A percentile compares a stretch with the other conserved stretches of the same genome.
These are phyloP conservation scores for Podila horticola DNA, from an alignment of 192 early-diverging fungal species.

Conservation along the genomic window DNA sequence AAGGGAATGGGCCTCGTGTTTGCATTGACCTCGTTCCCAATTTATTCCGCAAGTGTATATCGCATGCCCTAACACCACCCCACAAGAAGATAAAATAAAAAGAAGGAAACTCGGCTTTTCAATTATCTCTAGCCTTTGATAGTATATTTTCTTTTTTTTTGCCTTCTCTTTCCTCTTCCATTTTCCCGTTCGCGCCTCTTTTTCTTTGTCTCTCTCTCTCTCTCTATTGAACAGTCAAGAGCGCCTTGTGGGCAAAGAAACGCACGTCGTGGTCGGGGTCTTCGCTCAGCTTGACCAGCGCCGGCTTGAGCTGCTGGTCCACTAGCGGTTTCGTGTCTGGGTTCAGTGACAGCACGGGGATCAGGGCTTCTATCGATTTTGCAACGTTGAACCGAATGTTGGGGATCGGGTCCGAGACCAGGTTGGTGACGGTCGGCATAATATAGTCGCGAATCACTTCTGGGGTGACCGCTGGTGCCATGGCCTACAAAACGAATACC, in stretches of 20 bases:
- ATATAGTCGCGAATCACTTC: conserved; percentile 91
- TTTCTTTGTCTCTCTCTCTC: background rate
- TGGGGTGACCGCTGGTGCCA: conserved; percentile 86
- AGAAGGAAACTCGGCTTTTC: background rate
- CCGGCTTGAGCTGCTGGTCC: conserved; percentile 79
- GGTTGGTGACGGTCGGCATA: conserved; percentile 84
- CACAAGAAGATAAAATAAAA: background rate
- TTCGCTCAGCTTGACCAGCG: conserved; percentile 83
- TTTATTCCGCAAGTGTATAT: too few relatives aligned
- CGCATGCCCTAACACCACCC: too few relatives aligned
- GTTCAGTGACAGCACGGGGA: conserved; percentile 77
- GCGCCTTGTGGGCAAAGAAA: conserved; percentile 88
- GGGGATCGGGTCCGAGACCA: conserved; percentile 96
- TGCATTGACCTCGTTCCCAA: too few relatives aligned
- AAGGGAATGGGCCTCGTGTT: too few relatives aligned
- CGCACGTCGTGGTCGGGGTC: conserved; percentile 95
- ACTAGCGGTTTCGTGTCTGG: conserved; percentile 70
- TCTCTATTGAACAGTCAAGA: conserved; percentile 29
- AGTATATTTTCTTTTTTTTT: background rate
- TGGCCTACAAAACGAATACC: conserved; percentile 62
- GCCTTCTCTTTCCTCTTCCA: background rate
- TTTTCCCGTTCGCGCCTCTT: background rate
- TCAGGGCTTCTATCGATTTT: conserved; percentile 90
- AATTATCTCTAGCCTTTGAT: background rate
- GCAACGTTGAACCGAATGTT: conserved; percentile 99